Evolutionary conservation across 148 eudicot genomes (phyloP), one percentile per base, ranked within the genome.

Genomic region (Cornus florida): DNA sequence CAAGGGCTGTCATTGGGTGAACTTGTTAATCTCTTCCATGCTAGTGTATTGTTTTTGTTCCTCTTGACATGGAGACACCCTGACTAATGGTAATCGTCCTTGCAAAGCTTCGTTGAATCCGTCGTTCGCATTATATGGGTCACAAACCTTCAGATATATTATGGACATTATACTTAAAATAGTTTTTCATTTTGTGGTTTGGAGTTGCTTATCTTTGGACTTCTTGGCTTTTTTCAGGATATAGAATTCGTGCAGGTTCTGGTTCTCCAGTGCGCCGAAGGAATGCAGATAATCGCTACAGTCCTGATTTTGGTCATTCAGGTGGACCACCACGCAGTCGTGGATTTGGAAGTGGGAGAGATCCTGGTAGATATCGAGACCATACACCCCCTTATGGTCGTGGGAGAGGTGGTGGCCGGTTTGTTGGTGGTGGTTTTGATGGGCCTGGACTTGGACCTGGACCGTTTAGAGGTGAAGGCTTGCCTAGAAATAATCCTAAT

Each of bases 211-310:
- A 78, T 65, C 64, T 73, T 64, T 83, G 82, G 83, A 86, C 83
- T 78, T 87, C 86, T 80, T 82, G 79, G 87, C 88, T 70, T 86
- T 89, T 84, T 88, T 85, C 97, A 94, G 98, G 98, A 74, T 91
- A 90, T 88, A 90, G 97, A 89, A 80, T 82, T 80, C 91, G 92
- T 81, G 91, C 94, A 80, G 88, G 88, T 81, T 94, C 97, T 83
- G 91, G 87, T 72, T 92, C 98, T 82, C 98, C 98, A 75, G 90
- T 83, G 77, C 98, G 89, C 60, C 95, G 89, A 72, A 87, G 93
- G 83, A 92, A 89, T 75, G 79, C 86, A 75, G 93, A 86, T 73
- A 90, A 87, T 78, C 87, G 91, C 82, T 88, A 86, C 84, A 90
- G 91, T 88, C 92, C 97, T 73, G 92, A 86, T 53, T 87, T 86